phyloP scores from a whole-genome alignment of 805 yeast genomes.

The Geotrichum ghanense region DNA sequence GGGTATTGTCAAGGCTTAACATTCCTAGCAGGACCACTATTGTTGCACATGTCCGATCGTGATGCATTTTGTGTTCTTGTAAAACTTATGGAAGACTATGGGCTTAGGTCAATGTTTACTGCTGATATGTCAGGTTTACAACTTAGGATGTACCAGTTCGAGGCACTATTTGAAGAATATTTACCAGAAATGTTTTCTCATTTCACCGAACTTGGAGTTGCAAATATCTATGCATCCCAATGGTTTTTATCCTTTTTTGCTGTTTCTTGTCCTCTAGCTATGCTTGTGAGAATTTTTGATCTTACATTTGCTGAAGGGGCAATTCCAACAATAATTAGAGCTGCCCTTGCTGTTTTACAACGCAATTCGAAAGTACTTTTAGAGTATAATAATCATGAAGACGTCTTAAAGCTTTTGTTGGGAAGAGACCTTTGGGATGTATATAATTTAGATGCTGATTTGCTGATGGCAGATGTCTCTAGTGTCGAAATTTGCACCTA shows the following conservation, averaged over 20 bases:
- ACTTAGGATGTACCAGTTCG: slow-evolving; percentile 42
- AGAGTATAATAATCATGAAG: slow-evolving; percentile 28
- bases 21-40: slow-evolving; percentile 48
- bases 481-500: slow-evolving; percentile 6
- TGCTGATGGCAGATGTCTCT: slow-evolving; percentile 25
- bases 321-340: slow-evolving; percentile 43
- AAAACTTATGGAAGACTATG: slow-evolving; percentile 48
- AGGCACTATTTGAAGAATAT: slow-evolving; percentile 29
- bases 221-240: slow-evolving; percentile 42
- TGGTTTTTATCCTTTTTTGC: slow-evolving; percentile 57
- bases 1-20: slow-evolving; percentile 63
- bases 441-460: slow-evolving; percentile 28
- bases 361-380: slow-evolving; percentile 32
- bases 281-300: slow-evolving; percentile 40
- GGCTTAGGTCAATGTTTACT: slow-evolving; percentile 39
- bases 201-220: slow-evolving; percentile 32
- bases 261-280: slow-evolving; percentile 46
- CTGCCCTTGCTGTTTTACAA: slow-evolving; percentile 40
- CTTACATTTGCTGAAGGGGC: slow-evolving; percentile 41
- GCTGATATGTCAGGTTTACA: slow-evolving; percentile 45
- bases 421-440: slow-evolving; percentile 33
- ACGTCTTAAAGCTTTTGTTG: slow-evolving; percentile 30
- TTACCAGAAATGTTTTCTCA: slow-evolving; percentile 35
- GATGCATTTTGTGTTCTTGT: slow-evolving; percentile 41
- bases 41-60: slow-evolving; percentile 32